These are phyloP conservation scores for Amylostereum areolatum DNA, from an alignment of 1,284 basidiomycete genomes.

Conservation along the genomic window DNA sequence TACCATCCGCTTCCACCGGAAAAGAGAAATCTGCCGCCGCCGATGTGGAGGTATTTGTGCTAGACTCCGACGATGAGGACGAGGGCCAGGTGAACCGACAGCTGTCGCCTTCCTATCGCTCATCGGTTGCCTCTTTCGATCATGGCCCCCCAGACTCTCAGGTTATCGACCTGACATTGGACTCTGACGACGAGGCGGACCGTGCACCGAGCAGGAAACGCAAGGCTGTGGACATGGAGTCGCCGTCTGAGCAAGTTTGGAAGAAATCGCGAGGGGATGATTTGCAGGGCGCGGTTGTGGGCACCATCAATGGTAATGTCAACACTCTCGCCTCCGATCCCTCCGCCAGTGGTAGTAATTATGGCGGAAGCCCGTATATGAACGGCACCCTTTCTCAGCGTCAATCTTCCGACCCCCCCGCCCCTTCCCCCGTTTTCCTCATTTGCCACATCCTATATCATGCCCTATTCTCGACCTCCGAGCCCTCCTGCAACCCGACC, in stretches of 20 bases:
- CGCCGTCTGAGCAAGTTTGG: constrained; percentile 62
- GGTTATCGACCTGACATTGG: constrained; percentile 77
- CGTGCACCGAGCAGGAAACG: constrained; percentile 39
- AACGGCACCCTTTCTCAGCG: constrained; percentile 8
- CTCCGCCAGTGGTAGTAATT: constrained; percentile 11
- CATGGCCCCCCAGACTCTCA: constrained; percentile 16
- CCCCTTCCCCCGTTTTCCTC: constrained; percentile 3
- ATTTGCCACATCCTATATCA: constrained; percentile 3
- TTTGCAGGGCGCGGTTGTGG: constrained; percentile 12
- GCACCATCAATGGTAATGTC: constrained; percentile 15
- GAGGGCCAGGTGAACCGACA: constrained; percentile 69
- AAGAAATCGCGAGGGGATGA: constrained; percentile 59
- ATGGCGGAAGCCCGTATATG: constrained; percentile 13
- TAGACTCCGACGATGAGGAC: constrained; percentile 75
- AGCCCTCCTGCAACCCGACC: no score
- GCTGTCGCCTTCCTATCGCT: constrained; percentile 49
- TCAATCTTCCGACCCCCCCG: constrained; percentile 4
- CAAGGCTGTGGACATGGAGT: constrained; percentile 46
- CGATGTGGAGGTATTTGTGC: constrained; percentile 61
- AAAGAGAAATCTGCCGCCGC: constrained; percentile 39
- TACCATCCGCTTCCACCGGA: constrained; percentile 18
- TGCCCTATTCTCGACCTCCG: constrained; percentile 4
- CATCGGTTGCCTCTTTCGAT: constrained; percentile 5
- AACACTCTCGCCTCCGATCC: constrained; percentile 10
- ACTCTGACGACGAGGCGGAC: constrained; percentile 60